Evolutionary conservation across 2,329 filamentous ascomycete genomes (phyloP), one percentile per base, ranked within the genome.

Genomic region (Exophiala alcalophila): DNA sequence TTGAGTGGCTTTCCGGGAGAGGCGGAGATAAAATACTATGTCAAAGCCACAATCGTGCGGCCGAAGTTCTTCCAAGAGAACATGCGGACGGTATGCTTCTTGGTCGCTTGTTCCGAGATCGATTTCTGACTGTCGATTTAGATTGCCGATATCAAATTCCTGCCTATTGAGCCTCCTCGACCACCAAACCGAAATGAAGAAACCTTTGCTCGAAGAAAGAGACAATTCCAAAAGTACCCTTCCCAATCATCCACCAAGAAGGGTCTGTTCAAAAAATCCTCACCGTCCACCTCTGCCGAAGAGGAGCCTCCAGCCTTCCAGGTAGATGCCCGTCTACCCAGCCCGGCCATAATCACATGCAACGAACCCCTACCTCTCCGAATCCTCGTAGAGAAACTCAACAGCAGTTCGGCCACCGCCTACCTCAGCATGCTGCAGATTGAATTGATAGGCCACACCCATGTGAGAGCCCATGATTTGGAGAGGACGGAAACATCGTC

Each of bases 11-110:
- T 92, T 54, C 86, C 87, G 0, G 84, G 83, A 21, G 81, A 90
- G 63, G 91, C 90, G 15, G 89, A 95, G 65, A 90, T 97, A 47
- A 78, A 83, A 55, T 98, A 98, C 66, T 98, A 86, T 61, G 76
- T 97, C 61, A 98, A 98, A 64, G 88, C 85, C n/a, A 97, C 92
- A 0, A 81, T 97, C 4, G 86, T 89, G 58, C 76, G 89, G n/a
- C 88, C 89, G 0, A 83, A 85, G 10, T 75, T 96, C 46, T 87
- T 94, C 65, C 91, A 91, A 61, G 89, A 95, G 66, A 96, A 96
- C 58, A 85, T 88, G 64, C 75, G 90, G 55, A 60, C 62, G 37
- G 67, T 69, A 64, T 41, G 62, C 26, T 31, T 11, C 21, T 24
- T 12, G 16, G n/a, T 16, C 8, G 12, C 19, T 25, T 16, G 11